phyloP scores from a whole-genome alignment of 2,329 filamentous ascomycete species.

The Alternaria sp. region DNA sequence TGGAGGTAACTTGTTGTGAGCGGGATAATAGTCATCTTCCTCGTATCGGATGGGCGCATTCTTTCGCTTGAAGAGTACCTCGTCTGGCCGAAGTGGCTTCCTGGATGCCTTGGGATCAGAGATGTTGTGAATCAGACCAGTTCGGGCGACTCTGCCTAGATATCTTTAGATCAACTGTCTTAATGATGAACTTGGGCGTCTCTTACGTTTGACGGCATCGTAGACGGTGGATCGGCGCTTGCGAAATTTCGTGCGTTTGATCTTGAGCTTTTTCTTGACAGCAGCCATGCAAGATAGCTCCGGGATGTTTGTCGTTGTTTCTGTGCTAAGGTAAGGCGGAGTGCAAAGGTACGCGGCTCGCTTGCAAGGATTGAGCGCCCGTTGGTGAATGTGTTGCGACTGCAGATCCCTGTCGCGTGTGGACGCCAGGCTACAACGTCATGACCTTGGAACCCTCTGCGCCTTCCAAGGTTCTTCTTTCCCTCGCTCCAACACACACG shows the following conservation, averaged over 20 bases:
- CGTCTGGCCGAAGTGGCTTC: slow-evolving; percentile 67
- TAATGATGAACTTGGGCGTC: not conserved
- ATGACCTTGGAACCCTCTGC: slow-evolving; percentile 6
- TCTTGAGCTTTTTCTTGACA: not conserved
- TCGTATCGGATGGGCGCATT: slow-evolving; percentile 71
- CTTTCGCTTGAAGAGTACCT: slow-evolving; percentile 71
- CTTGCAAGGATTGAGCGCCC: slow-evolving; percentile 12
- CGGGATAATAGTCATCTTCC: slow-evolving; percentile 75
- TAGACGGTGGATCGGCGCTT: slow-evolving; percentile 65
- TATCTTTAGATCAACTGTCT: not conserved
- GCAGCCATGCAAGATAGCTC: slow-evolving; percentile 1
- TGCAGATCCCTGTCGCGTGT: not conserved
- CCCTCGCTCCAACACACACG: slow-evolving; percentile 14
- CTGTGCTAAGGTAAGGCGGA: not conserved
- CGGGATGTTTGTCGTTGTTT: not conserved
- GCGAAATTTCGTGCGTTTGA: not conserved
- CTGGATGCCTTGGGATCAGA: slow-evolving; percentile 43
- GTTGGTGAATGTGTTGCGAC: slow-evolving; percentile 1
- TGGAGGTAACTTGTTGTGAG: slow-evolving; percentile 63
- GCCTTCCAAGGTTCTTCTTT: not conserved
- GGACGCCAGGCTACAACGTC: slow-evolving; percentile 21
- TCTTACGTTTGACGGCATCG: slow-evolving; percentile 73
- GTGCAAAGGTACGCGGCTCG: not conserved
- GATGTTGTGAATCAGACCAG: slow-evolving; percentile 54
- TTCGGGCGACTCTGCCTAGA: slow-evolving; percentile 21